Base-by-base conservation (phyloP, 208 protist genomes). In the Crithidia expoeki region DNA sequence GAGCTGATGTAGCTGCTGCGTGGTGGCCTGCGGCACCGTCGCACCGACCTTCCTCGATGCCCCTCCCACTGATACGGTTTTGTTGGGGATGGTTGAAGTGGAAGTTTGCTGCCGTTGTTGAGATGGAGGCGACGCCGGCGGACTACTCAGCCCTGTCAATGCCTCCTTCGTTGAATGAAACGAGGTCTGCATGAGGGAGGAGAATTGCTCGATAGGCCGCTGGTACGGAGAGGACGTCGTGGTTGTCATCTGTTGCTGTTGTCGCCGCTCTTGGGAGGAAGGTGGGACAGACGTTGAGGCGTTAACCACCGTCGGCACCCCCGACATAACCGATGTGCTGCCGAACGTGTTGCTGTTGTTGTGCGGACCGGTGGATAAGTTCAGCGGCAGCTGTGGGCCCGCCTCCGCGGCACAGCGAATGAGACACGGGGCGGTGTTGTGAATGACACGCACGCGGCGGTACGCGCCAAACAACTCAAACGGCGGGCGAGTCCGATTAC, bases 301-400 rank as follows among this genome's bases (percentile, higher is more conserved):
- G 4, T 28, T 42, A 1, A 25, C 2, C 1, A 47, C 33, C 33
- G 61, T 28, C 44, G 44, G 32, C 4, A 7, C 28, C 14, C 23
- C 34, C 2, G 25, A 36, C 34, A n/a, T 32, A 28, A 36, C 49
- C 49, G 62, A 32, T 19, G 36, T 25, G 19, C 62, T 58, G 50
- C 62, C 62, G n/a, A 40, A 4, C 4, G 50, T 68, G 50, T 72
- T 62, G 66, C 42, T 61, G 55, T 44, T 57, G 66, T 62, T 62
- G 42, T 33, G 28, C n/a, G 19, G 60, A 11, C 1, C n/a, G 19
- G 12, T 32, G 33, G 51, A 2, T 2, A 36, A 14, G 23, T 53
- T 5, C 49, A 4, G 55, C 19, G 4, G 56, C 17, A 30, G 25
- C 11, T 17, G 28, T 2, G 55, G 40, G 9, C 55, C 55, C 10